phyloP scores from a whole-genome alignment of 257 asterid genomes.

The Solanum sparsipilum region DNA sequence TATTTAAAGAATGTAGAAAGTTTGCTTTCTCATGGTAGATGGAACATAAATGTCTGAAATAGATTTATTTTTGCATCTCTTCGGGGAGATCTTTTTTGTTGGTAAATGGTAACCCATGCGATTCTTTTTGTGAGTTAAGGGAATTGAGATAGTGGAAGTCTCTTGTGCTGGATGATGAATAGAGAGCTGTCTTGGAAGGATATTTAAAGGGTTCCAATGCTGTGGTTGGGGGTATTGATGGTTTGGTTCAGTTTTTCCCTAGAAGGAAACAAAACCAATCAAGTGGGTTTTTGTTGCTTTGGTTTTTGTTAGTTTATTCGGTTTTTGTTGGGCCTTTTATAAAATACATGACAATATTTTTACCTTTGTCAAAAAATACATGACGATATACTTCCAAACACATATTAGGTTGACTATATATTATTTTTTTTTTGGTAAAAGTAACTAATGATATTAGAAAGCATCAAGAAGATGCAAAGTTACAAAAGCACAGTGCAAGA shows the following conservation, averaged over 20 bases:
- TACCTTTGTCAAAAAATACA: background rate
- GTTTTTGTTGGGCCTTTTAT: background rate
- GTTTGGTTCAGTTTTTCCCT: background rate
- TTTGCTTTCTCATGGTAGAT: background rate
- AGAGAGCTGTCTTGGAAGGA: background rate
- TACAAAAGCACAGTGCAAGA: background rate
- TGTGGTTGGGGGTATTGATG: background rate
- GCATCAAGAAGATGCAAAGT: background rate
- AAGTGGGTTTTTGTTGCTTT: background rate
- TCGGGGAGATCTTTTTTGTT: background rate
- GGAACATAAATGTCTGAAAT: background rate
- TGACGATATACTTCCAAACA: background rate
- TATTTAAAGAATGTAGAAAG: background rate
- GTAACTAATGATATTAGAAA: background rate
- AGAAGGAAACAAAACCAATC: background rate
- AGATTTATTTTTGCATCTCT: background rate
- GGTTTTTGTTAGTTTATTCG: background rate
- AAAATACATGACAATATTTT: background rate
- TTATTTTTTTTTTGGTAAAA: too few species aligned
- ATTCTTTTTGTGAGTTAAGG: background rate
- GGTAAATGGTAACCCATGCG: background rate
- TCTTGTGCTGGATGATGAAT: background rate
- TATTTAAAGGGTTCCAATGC: background rate
- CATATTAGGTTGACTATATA: background rate
- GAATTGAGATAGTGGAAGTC: background rate